Evolutionary conservation across 2,329 filamentous ascomycete species (phyloP), one percentile per base, ranked within the genome.

Genomic region (Apiospora saccharicola): DNA sequence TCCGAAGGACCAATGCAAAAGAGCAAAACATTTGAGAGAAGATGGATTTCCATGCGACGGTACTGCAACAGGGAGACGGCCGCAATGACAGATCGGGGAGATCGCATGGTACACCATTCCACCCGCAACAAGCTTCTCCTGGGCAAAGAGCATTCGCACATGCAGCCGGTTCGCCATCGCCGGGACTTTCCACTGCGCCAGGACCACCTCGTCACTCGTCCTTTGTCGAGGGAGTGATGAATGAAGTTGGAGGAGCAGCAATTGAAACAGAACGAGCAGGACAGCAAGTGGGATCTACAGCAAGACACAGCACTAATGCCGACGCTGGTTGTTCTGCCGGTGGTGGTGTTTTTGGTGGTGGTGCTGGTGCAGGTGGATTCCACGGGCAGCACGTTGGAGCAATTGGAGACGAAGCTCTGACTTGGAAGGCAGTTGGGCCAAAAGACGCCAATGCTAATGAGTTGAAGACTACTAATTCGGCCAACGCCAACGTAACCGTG

Each of bases 21-120:
- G 68, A 70, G 22, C 74, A 64, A 43, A 53, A 69, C 71, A 34
- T 34, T 74, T 71, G 72, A 68, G 71, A 68, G 41, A 69, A 69
- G 19, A 76, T 76, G 70, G 70, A 73, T 74, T 80, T 79, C 72
- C 76, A 77, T 72, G 78, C 78, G 75, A 79, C 76, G 16, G 77
- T 78, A 68, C 73, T 79, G 68, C 77, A 77, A 67, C 74, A 72
- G 26, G 73, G 71, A 71, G 75, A 72, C 53, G 72, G 70, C 57
- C 71, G 73, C 69, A 69, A 71, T 10, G 68, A 72, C 49, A 69
- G 71, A 47, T 64, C 71, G 57, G 51, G 41, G 64, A 34, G 64
- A 71, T 71, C 46, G 67, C 53, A 47, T 51, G 70, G 70, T 53
- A 67, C 71, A 71, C 70, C 71, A 69, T 30, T 67, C 43, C 64